phyloP scores from a whole-genome alignment of 1,139 yeast genomes.

The Protomyces pachydermus region DNA sequence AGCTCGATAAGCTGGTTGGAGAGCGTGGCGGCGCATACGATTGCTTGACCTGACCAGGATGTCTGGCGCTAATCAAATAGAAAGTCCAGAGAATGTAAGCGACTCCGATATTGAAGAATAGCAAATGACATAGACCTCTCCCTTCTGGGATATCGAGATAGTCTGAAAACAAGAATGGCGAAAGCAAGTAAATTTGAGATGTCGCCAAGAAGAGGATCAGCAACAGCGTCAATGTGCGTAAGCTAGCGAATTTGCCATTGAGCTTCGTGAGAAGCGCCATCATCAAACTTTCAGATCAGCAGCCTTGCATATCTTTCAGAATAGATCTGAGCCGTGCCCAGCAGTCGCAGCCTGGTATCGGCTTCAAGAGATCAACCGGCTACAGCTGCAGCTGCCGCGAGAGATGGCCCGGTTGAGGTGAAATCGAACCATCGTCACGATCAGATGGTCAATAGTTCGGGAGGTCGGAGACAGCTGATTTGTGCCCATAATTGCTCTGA shows the following conservation, averaged over 20 bases:
- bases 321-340: no score
- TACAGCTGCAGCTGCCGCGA: no score
- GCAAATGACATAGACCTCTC: not conserved
- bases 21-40: constrained; percentile 1
- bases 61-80: constrained; percentile 4
- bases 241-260: constrained; percentile 1
- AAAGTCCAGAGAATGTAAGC: constrained; percentile 19
- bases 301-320: no score
- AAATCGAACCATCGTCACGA: no score
- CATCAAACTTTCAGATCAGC: no score
- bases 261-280: not conserved
- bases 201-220: constrained; percentile 12
- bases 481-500: no score
- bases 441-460: no score
- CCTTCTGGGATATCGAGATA: not conserved
- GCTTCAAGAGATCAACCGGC: no score
- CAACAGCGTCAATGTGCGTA: not conserved
- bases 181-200: constrained; percentile 6
- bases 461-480: no score
- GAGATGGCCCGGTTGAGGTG: no score
- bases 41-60: constrained; percentile 13
- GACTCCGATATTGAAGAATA: constrained; percentile 7
- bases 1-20: not conserved
- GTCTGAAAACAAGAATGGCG: not conserved
- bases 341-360: no score